phyloP scores from a whole-genome alignment of 2,329 filamentous ascomycete genomes.

The Leptographium lundbergii region DNA sequence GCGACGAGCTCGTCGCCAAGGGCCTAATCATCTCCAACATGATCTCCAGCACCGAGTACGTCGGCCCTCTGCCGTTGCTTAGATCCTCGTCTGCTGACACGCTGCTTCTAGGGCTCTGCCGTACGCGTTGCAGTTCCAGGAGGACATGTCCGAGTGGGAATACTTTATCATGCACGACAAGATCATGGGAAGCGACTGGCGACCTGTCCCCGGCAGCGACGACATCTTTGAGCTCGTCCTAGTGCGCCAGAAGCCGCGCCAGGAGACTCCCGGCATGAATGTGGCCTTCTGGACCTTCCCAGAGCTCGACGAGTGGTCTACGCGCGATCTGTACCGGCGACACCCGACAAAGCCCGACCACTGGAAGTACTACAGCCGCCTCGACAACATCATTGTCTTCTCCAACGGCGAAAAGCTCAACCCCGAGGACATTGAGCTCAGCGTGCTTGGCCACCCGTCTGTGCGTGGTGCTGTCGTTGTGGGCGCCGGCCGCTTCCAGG shows the following conservation, averaged over 20 bases:
- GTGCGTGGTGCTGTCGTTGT: conserved; percentile 31
- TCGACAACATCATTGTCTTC: conserved; percentile 36
- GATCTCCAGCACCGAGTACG: conserved; percentile 31
- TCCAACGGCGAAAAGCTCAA: conserved; percentile 40
- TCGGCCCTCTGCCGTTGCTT: not conserved
- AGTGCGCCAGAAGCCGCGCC: conserved; percentile 15
- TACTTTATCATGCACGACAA: conserved; percentile 30
- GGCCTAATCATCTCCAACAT: conserved; percentile 23
- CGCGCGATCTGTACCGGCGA: conserved; percentile 29
- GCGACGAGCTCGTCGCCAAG: conserved; percentile 22
- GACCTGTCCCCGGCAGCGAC: conserved; percentile 7
- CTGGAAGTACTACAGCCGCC: conserved; percentile 22
- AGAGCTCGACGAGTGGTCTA: conserved; percentile 25
- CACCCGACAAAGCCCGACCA: conserved; percentile 25
- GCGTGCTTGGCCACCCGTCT: conserved; percentile 23
- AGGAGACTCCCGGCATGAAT: conserved; percentile 21
- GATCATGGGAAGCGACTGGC: conserved; percentile 3
- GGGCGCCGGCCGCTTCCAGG: conserved; percentile 31
- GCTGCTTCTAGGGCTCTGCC: conserved; percentile 18
- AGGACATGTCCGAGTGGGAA: conserved; percentile 24
- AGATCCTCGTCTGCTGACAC: not conserved
- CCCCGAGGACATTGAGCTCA: conserved; percentile 29
- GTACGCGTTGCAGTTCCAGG: conserved; percentile 21
- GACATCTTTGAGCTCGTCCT: conserved; percentile 26
- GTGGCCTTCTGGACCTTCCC: conserved; percentile 29